phyloP scores from a whole-genome alignment of 805 yeast genomes.

The Hanseniaspora singularis region DNA sequence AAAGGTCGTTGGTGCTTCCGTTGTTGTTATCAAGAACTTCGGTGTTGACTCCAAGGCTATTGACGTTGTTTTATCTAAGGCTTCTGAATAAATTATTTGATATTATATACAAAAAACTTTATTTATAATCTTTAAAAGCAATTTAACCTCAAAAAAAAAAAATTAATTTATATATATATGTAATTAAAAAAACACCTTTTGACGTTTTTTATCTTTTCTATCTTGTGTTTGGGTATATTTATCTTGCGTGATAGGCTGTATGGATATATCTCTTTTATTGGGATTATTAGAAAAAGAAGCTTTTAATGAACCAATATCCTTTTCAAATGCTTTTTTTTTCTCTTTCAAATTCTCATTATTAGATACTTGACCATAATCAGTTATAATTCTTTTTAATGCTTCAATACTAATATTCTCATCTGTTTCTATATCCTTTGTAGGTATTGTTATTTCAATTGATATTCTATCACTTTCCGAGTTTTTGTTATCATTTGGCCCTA shows the following conservation, averaged over 20 bases:
- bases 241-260: not conserved
- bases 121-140: not conserved
- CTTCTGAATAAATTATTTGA: conserved; percentile 12
- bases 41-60: conserved; percentile 99
- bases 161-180: not conserved
- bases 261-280: not conserved
- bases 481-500: not conserved
- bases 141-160: not conserved
- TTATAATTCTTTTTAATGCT: conserved; percentile 1
- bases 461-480: conserved; percentile 7
- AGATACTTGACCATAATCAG: conserved; percentile 3
- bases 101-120: conserved; percentile 8
- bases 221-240: not conserved
- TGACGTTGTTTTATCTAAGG: conserved; percentile 63
- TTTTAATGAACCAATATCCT: not conserved
- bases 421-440: conserved; percentile 13
- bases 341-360: not conserved
- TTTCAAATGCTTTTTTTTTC: too few species aligned
- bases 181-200: conserved; percentile 5
- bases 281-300: not conserved
- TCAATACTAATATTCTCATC: conserved; percentile 8
- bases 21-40: conserved; percentile 99
- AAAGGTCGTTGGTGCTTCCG: conserved; percentile 99
- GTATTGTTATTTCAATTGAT: conserved; percentile 14
- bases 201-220: conserved; percentile 1